Percentiles rank a stretch among this genome's conserved stretches.
Evolutionary conservation across 139 green algal species (phyloP).

Genomic region (Ettlia oleoabundans): DNA sequence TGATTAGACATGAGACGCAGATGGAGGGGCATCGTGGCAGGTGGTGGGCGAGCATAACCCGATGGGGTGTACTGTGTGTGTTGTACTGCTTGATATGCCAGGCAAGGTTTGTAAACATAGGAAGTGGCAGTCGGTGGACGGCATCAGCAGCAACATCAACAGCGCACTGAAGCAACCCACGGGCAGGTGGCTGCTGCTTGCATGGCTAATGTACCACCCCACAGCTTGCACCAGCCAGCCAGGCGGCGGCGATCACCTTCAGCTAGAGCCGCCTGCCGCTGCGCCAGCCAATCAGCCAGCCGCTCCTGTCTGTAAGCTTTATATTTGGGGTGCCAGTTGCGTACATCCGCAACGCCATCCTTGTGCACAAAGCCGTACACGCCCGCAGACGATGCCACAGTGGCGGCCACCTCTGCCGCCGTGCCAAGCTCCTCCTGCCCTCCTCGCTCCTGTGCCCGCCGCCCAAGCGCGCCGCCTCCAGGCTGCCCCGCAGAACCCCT

Average conservation of each 20-base stretch:
- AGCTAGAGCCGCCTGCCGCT: background rate
- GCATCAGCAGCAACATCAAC: too few species aligned
- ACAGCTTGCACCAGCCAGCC: background rate
- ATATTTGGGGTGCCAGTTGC: conserved; percentile 24
- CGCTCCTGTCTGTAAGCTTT: background rate
- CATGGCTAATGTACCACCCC: background rate
- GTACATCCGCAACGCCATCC: background rate
- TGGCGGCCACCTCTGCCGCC: background rate
- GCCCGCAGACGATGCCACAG: background rate
- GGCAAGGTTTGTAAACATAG: too few species aligned
- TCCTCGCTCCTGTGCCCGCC: background rate
- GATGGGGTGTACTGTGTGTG: too few species aligned
- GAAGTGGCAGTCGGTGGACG: too few species aligned
- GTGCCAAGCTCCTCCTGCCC: background rate
- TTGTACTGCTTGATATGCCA: too few species aligned
- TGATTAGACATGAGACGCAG: too few species aligned
- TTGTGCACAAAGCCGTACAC: conserved; percentile 30
- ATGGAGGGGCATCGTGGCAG: too few species aligned
- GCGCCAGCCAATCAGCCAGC: background rate
- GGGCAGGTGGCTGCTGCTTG: too few species aligned
- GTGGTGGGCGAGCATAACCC: too few species aligned
- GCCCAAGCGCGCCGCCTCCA: background rate
- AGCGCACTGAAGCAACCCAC: too few species aligned
- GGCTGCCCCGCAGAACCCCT: background rate
- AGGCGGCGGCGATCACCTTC: background rate